A percentile compares a stretch with the other conserved stretches of the same genome.
phyloP scores from a whole-genome alignment of 2,329 filamentous ascomycete genomes.

The Beauveria scarabaeidicola region DNA sequence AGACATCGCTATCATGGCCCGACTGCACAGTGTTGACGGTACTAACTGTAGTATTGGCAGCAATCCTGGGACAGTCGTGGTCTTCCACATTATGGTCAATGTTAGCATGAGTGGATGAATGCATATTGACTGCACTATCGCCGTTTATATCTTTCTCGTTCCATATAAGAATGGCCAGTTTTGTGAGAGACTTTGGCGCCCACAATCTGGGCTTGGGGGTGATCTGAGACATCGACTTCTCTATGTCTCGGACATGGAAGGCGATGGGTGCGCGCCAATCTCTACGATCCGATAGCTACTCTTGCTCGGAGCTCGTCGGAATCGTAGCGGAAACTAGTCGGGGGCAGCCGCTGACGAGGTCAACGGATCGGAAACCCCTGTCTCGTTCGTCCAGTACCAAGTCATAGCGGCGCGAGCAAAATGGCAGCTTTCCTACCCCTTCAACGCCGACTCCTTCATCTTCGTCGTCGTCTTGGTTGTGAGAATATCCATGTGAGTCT shows the following conservation, averaged over 20 bases:
- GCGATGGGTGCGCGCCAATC: neutral
- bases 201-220: conserved; percentile 9
- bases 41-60: neutral
- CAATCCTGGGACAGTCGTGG: neutral
- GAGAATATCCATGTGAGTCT: neutral
- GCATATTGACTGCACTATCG: conserved; percentile 17
- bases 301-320: neutral
- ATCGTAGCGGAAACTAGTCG: neutral
- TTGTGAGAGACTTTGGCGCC: conserved; percentile 17
- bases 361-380: neutral
- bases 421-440: neutral
- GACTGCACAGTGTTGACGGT: neutral
- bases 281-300: neutral
- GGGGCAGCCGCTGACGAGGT: neutral
- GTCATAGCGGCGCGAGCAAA: neutral
- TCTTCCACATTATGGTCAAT: neutral
- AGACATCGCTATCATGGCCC: conserved; percentile 9
- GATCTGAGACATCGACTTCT: neutral
- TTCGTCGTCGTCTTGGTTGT: neutral
- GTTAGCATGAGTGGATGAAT: neutral
- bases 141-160: conserved; percentile 10
- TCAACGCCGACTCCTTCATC: neutral
- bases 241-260: neutral
- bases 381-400: neutral
- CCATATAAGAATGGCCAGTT: conserved; percentile 16